phyloP scores from a whole-genome alignment of 495 filamentous ascomycete genomes.

The Tuber umbilicatum region DNA sequence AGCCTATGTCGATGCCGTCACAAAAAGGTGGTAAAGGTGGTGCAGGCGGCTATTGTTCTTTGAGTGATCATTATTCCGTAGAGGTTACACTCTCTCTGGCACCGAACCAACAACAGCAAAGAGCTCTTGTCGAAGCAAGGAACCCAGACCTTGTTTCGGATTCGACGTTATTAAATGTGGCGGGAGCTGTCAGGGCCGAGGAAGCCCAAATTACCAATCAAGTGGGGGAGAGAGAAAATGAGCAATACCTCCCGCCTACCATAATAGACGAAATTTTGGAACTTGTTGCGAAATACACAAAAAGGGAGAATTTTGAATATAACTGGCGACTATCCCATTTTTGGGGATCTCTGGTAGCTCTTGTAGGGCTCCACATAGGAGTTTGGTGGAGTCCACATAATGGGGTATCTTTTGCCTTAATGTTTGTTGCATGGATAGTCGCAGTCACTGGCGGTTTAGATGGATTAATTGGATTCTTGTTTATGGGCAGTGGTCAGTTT shows the following conservation, averaged over 20 bases:
- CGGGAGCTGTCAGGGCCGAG: constrained; percentile 18
- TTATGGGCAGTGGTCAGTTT: constrained; percentile 59
- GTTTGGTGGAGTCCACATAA: constrained; percentile 77
- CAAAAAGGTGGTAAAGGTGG: constrained; percentile 51
- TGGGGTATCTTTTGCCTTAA: constrained; percentile 72
- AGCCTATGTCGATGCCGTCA: constrained; percentile 44
- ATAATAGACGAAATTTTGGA: constrained; percentile 68
- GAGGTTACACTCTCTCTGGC: constrained; percentile 54
- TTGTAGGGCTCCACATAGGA: constrained; percentile 65
- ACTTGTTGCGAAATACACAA: constrained; percentile 58
- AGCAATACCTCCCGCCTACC: constrained; percentile 45
- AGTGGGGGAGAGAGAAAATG: constrained; percentile 32
- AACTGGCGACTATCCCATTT: constrained; percentile 68
- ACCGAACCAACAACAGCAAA: constrained; percentile 25
- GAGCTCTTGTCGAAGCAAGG: constrained; percentile 20
- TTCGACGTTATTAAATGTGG: constrained; percentile 30
- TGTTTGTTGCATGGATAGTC: constrained; percentile 68
- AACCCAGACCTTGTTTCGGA: constrained; percentile 26
- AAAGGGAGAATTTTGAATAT: constrained; percentile 63
- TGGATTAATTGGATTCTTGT: constrained; percentile 77
- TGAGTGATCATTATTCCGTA: constrained; percentile 91
- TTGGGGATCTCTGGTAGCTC: constrained; percentile 54
- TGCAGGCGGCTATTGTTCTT: constrained; percentile 69
- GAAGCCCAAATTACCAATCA: constrained; percentile 40
- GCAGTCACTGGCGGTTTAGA: constrained; percentile 70